Base-by-base conservation (phyloP, 768 basidiomycete genomes). In the Hericium alpestre region DNA sequence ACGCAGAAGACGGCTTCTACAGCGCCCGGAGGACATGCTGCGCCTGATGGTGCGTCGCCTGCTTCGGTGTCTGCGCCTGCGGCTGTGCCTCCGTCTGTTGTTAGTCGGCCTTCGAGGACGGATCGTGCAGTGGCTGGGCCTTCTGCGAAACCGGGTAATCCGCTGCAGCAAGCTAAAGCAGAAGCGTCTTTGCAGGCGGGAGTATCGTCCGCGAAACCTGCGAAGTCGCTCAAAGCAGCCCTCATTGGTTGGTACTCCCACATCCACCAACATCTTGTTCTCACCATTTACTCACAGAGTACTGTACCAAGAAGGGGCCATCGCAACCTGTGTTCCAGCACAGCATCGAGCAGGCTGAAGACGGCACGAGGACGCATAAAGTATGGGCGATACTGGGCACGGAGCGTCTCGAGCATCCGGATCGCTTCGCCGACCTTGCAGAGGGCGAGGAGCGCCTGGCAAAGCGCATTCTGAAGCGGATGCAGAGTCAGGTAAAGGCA, bases 371-470 rank as follows among this genome's bases (percentile, higher is more conserved):
- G 23, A 25, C 40, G 49, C 61, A 56, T 55, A 63, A 56, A 39
- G 58, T 65, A 7, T 65, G 64, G 64, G 38, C 63, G 23, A 54
- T 63, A 52, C 25, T 63, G 22, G 65, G 62, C 2, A 40, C 53
- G 27, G 65, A 65, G 54, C 32, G 57, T 23, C 32, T 65, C 12
- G 65, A 65, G 46, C 54, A 63, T n/a, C 64, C 61, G 3, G 54
- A 41, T 11, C 22, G 23, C 16, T 65, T 59, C 13, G 40, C 38
- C 5, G 46, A 39, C 11, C 2, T 63, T 23, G 47, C 56, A 4
- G 55, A 61, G 20, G 65, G 65, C 39, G 55, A 63, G 49, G 65
- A 66, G 39, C 56, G 59, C 18, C 50, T 66, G 13, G 61, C 63
- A 4, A 55, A 57, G 43, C 57, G 61, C 39, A 63, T 66, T 16